A percentile compares a stretch with the other conserved stretches of the same genome.
phyloP scores from a whole-genome alignment of 345 rosid genomes.

The Cardamine occulta region DNA sequence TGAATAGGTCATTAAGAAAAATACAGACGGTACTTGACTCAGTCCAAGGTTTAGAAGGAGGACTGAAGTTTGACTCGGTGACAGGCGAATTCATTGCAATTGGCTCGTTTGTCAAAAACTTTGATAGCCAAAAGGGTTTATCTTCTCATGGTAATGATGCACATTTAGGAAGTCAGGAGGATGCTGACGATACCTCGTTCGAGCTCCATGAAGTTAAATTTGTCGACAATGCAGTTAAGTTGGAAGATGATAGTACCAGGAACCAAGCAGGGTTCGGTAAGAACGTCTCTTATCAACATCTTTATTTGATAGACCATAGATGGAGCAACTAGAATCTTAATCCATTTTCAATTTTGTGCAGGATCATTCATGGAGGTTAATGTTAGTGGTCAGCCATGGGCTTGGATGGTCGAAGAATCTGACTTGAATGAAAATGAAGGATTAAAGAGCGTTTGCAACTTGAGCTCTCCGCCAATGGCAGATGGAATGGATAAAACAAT shows the following conservation, averaged over 20 bases:
- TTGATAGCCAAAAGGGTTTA: slow-evolving; percentile 46
- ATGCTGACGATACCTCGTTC: slow-evolving; percentile 29
- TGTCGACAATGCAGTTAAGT: slow-evolving; percentile 54
- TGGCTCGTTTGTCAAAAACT: slow-evolving; percentile 51
- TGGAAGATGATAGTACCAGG: slow-evolving; percentile 56
- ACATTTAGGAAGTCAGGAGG: slow-evolving; percentile 20
- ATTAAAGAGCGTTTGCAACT: slow-evolving; percentile 45
- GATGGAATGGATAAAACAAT: slow-evolving; percentile 48
- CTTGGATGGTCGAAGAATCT: slow-evolving; percentile 42
- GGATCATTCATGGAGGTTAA: slow-evolving; percentile 48
- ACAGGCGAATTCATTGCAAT: slow-evolving; percentile 70
- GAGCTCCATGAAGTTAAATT: slow-evolving; percentile 34
- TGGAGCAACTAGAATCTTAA: not conserved
- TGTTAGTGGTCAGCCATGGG: slow-evolving; percentile 48
- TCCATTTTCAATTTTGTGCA: slow-evolving; percentile 31
- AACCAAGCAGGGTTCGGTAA: slow-evolving; percentile 32
- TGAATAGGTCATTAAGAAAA: slow-evolving; percentile 79
- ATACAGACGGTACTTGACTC: slow-evolving; percentile 89
- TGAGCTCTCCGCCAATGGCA: slow-evolving; percentile 44
- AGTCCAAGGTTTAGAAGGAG: slow-evolving; percentile 90
- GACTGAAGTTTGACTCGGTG: slow-evolving; percentile 71
- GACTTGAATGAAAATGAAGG: slow-evolving; percentile 47
- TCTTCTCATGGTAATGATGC: slow-evolving; percentile 45
- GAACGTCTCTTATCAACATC: slow-evolving; percentile 24
- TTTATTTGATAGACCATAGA: slow-evolving; percentile 10